phyloP scores from a whole-genome alignment of 2,329 filamentous ascomycete species.

The Chaetomium sp. region DNA sequence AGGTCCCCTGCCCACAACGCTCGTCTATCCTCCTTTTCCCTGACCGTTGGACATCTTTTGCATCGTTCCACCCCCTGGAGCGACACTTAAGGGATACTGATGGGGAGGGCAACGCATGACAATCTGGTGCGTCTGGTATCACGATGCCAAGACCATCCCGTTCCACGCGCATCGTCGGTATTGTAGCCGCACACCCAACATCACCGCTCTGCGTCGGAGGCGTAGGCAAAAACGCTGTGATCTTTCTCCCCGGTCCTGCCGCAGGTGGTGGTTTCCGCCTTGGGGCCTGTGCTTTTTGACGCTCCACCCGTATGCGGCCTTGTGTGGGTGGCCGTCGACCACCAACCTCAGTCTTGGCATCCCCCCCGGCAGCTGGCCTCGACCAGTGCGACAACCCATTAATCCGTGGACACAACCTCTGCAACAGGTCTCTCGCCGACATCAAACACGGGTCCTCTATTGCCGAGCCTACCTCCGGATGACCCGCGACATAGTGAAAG shows the following conservation, averaged over 20 bases:
- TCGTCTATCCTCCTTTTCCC: too few relatives aligned
- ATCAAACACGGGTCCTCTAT: background rate
- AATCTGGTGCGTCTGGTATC: too few relatives aligned
- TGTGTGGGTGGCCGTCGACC: background rate
- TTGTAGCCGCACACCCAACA: background rate
- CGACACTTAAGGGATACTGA: too few relatives aligned
- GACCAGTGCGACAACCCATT: conserved; percentile 4
- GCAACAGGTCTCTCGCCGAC: background rate
- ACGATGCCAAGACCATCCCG: background rate
- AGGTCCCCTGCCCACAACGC: too few relatives aligned
- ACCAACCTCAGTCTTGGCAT: background rate
- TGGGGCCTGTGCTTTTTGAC: background rate
- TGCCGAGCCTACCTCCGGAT: background rate
- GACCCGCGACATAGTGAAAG: background rate
- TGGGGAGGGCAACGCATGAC: too few relatives aligned
- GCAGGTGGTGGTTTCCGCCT: background rate
- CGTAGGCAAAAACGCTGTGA: background rate
- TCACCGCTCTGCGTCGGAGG: conserved; percentile 8
- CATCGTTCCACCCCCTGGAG: too few relatives aligned
- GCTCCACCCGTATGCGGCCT: background rate
- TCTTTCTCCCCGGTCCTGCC: background rate
- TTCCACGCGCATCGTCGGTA: conserved; percentile 1
- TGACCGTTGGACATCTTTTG: too few relatives aligned
- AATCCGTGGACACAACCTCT: conserved; percentile 5
- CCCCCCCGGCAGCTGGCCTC: background rate